A percentile compares a stretch with the other conserved stretches of the same genome.
These are phyloP conservation scores for Daldinia bambusicola DNA, from an alignment of 495 filamentous ascomycete species.

Conservation along the genomic window DNA sequence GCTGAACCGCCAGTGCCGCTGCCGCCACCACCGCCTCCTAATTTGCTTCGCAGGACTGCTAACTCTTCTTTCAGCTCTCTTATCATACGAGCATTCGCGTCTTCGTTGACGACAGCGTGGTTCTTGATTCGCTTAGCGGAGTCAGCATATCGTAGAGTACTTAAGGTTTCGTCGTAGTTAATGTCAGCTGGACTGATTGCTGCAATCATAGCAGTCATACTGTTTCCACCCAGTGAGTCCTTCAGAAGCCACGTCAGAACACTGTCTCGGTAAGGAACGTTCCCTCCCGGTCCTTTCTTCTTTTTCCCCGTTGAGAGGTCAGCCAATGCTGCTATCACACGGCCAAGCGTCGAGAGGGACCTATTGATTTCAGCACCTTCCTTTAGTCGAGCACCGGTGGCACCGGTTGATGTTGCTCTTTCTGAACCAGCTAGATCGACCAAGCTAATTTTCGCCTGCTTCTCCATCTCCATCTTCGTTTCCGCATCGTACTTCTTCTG, in stretches of 20 bases:
- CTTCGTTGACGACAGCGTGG: conserved; percentile 98
- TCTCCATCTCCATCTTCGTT: conserved; percentile 95
- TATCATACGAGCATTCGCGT: conserved; percentile 99
- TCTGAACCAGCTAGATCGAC: conserved; percentile 99
- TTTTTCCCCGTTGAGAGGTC: conserved; percentile 89
- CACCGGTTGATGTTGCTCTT: conserved; percentile 93
- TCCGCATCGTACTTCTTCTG: conserved; percentile 94
- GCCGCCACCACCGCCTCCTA: conserved; percentile 69
- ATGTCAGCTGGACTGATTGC: conserved; percentile 98
- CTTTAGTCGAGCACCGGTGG: conserved; percentile 94
- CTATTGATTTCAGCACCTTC: conserved; percentile 99
- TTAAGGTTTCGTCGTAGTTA: conserved; percentile 97
- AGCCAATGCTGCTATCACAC: conserved; percentile 96
- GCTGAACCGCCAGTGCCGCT: conserved; percentile 56
- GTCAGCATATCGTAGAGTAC: conserved; percentile 95
- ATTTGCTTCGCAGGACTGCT: conserved; percentile 83
- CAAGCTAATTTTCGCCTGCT: conserved; percentile 96
- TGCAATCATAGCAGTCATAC: conserved; percentile 99
- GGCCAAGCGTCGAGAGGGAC: conserved; percentile 93
- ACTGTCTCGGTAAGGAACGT: conserved; percentile 97
- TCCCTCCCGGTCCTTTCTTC: conserved; percentile 73
- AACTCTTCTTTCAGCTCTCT: conserved; percentile 97
- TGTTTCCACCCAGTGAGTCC: conserved; percentile 97
- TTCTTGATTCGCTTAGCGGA: conserved; percentile 99
- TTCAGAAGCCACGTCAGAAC: conserved; percentile 97